Evolutionary conservation across 2,329 filamentous ascomycete species (phyloP).

Genomic region (Rachicladosporium sp.): DNA sequence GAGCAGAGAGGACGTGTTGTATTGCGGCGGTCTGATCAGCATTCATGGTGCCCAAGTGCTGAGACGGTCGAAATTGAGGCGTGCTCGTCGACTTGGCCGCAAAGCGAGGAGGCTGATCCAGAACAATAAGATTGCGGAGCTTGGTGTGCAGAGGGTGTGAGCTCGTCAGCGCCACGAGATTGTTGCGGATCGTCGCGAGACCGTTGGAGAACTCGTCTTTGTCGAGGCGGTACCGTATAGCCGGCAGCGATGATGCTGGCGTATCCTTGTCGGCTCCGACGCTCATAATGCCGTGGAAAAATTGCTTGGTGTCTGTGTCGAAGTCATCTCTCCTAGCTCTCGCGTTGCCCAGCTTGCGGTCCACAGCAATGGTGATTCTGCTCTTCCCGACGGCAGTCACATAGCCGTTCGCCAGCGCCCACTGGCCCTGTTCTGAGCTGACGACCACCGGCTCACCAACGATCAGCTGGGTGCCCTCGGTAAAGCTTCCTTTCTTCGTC

Average conservation of each 20-base stretch:
- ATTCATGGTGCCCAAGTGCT: constrained; percentile 48
- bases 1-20: constrained; percentile 87
- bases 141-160: constrained; percentile 28
- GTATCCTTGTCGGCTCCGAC: constrained; percentile 43
- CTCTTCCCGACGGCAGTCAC: constrained; percentile 65
- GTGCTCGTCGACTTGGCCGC: constrained; percentile 33
- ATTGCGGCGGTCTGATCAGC: constrained; percentile 78
- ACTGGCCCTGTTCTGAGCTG: constrained; percentile 89
- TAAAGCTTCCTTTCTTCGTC: constrained; percentile 37
- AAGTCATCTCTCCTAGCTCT: constrained; percentile 66
- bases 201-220: constrained; percentile 98
- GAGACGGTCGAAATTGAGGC: constrained; percentile 12
- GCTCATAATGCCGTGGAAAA: constrained; percentile 86
- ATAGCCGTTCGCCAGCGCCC: constrained; percentile 85
- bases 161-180: constrained; percentile 81
- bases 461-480: constrained; percentile 69
- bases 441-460: constrained; percentile 90
- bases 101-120: constrained; percentile 62
- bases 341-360: constrained; percentile 78
- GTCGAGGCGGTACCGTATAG: constrained; percentile 70
- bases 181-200: constrained; percentile 90
- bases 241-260: constrained; percentile 14
- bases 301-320: constrained; percentile 63
- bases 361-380: constrained; percentile 76
- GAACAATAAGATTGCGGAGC: constrained; percentile 69